phyloP scores from a whole-genome alignment of 331 rosid species.

The Dryas integrifolia region DNA sequence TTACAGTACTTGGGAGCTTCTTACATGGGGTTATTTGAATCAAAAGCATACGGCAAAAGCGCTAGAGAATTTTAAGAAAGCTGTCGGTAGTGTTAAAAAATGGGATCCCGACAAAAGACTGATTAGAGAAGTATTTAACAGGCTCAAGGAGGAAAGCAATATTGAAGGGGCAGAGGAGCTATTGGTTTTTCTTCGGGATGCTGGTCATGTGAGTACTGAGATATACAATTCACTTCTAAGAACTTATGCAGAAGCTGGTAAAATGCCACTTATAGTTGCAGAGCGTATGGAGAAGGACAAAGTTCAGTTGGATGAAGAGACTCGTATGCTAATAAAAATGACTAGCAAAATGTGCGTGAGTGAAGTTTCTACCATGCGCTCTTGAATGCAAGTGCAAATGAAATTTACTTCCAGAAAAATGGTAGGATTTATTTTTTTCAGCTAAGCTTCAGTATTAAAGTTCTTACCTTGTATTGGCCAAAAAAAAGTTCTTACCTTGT shows the following conservation, averaged over 20 bases:
- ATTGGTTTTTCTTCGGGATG: constrained; percentile 54
- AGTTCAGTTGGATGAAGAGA: constrained; percentile 68
- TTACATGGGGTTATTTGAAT: constrained; percentile 67
- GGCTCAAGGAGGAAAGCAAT: constrained; percentile 55
- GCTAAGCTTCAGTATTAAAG: not conserved
- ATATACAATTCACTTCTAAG: constrained; percentile 58
- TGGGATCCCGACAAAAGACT: constrained; percentile 58
- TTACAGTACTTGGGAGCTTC: constrained; percentile 87
- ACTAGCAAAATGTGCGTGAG: constrained; percentile 74
- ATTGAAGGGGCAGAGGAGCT: constrained; percentile 65
- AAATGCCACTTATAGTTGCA: constrained; percentile 72
- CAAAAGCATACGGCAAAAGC: constrained; percentile 49
- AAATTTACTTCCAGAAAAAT: not conserved
- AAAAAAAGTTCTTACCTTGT: not conserved
- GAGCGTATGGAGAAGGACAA: constrained; percentile 80
- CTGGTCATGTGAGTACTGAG: constrained; percentile 60
- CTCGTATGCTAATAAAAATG: constrained; percentile 51
- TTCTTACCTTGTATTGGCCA: not conserved
- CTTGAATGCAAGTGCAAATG: constrained; percentile 12
- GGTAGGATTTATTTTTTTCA: not conserved
- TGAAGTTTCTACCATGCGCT: constrained; percentile 48
- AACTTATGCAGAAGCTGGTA: constrained; percentile 69
- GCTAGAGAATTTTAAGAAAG: constrained; percentile 56
- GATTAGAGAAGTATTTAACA: constrained; percentile 52
- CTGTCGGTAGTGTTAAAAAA: constrained; percentile 60